Percentiles rank a stretch among this genome's conserved stretches.
Evolutionary conservation across 2,329 filamentous ascomycete genomes (phyloP).

Genomic region (Beauveria rudraprayagi): DNA sequence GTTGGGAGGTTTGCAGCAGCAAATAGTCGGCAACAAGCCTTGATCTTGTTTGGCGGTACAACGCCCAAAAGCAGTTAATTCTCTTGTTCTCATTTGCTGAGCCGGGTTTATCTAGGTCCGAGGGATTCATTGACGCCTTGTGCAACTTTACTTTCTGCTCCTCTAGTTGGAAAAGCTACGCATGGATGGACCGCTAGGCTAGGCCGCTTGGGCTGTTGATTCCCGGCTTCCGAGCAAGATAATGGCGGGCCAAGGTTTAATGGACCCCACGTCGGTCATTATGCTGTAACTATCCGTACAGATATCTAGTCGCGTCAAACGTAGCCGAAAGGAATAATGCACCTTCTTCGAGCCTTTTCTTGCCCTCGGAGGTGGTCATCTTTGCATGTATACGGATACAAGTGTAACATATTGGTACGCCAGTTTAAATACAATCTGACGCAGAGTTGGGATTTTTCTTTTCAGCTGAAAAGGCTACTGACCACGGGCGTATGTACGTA

Average conservation of each 20-base stretch:
- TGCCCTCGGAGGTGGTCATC: not conserved
- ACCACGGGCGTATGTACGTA: not conserved
- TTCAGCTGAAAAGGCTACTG: not conserved
- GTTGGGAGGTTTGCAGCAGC: too few relatives aligned
- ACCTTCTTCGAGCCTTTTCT: not conserved
- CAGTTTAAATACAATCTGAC: too few relatives aligned
- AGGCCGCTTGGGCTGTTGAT: not conserved
- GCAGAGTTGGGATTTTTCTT: too few relatives aligned
- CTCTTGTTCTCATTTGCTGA: too few relatives aligned
- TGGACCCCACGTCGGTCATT: not conserved
- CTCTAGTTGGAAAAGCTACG: not conserved
- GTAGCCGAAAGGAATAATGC: too few relatives aligned
- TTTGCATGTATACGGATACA: too few relatives aligned
- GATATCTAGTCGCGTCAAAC: too few relatives aligned
- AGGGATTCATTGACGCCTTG: not conserved
- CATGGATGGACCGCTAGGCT: too few relatives aligned
- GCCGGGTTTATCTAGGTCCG: not conserved
- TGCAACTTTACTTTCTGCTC: not conserved
- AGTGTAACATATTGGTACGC: too few relatives aligned
- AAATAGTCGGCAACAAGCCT: too few relatives aligned
- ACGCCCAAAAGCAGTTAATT: too few relatives aligned
- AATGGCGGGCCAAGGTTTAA: not conserved
- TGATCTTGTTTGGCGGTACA: too few relatives aligned
- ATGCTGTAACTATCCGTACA: not conserved
- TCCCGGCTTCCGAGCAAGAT: not conserved